Evolutionary conservation across 805 yeast genomes (phyloP).

Genomic region (Saturnispora quitensis): DNA sequence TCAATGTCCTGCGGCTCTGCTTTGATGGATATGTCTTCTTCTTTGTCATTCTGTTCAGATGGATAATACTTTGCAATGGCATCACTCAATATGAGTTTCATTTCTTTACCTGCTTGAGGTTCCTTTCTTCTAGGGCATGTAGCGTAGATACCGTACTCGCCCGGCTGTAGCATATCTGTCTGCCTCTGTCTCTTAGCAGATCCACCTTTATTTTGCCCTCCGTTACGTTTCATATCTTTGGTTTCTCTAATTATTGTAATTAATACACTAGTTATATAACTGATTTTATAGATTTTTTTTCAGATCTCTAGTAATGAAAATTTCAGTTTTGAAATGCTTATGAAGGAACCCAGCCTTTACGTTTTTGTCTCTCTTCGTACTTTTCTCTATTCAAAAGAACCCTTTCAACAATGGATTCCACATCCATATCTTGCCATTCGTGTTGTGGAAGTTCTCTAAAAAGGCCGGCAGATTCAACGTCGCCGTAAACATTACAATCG

Average conservation of each 20-base stretch:
- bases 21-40: conserved; percentile 8
- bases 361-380: conserved; percentile 79
- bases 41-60: conserved; percentile 18
- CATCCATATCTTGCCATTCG: conserved; percentile 54
- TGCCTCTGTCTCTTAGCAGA: conserved; percentile 34
- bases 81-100: conserved; percentile 49
- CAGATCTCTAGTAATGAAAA: background rate
- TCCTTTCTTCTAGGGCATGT: conserved; percentile 83
- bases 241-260: no score
- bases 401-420: conserved; percentile 64
- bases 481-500: conserved; percentile 20
- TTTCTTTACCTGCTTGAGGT: conserved; percentile 64
- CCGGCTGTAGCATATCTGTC: conserved; percentile 60
- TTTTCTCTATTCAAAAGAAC: conserved; percentile 58
- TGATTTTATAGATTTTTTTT: conserved; percentile 13
- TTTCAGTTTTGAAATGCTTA: background rate
- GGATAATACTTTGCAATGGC: conserved; percentile 39
- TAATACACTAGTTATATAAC: conserved; percentile 13
- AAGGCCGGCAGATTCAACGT: conserved; percentile 24
- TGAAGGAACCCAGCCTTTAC: conserved; percentile 45
- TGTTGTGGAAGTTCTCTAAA: conserved; percentile 42
- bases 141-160: conserved; percentile 79
- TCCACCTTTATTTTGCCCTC: conserved; percentile 8
- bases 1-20: conserved; percentile 44
- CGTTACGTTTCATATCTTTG: conserved; percentile 10